Conservation (phyloP, 2,329 filamentous ascomycete genomes). For the Fusarium pininemorale region DNA sequence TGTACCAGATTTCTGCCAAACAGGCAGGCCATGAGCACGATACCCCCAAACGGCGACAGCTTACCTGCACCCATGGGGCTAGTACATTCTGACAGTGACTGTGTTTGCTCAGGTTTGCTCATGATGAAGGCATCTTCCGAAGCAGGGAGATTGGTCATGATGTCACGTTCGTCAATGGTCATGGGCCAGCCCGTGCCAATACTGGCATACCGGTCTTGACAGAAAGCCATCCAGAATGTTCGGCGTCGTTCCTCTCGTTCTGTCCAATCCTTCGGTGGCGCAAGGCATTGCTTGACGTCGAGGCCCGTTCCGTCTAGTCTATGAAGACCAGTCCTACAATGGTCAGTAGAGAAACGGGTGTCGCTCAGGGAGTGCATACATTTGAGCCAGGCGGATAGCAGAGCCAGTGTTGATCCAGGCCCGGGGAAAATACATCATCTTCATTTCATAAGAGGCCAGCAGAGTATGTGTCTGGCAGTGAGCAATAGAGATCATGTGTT, state of each 20-base stretch:
- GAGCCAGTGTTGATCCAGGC: conserved; percentile 94
- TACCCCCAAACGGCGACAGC: conserved; percentile 80
- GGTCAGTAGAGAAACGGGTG: conserved; percentile 41
- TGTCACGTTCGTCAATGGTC: conserved; percentile 90
- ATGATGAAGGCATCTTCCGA: conserved; percentile 87
- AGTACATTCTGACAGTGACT: conserved; percentile 75
- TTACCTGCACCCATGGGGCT: conserved; percentile 75
- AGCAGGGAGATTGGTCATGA: conserved; percentile 84
- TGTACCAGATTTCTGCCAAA: conserved; percentile 93
- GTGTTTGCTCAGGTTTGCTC: conserved; percentile 77
- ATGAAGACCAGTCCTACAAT: conserved; percentile 85
- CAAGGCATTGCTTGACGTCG: conserved; percentile 92
- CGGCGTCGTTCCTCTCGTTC: conserved; percentile 90
- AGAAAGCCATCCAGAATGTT: conserved; percentile 96
- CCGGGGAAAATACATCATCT: conserved; percentile 95
- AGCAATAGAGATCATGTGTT: conserved; percentile 84
- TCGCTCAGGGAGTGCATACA: conserved; percentile 61
- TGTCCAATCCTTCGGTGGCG: conserved; percentile 89
- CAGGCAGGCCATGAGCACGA: conserved; percentile 86
- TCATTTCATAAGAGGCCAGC: conserved; percentile 88
- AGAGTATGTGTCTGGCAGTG: conserved; percentile 88
- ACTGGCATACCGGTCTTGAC: conserved; percentile 89
- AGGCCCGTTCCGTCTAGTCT: conserved; percentile 82
- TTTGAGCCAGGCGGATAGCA: conserved; percentile 82
- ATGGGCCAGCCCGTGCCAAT: conserved; percentile 98